These are phyloP conservation scores for Arxiozyma bovina DNA, from an alignment of 1,139 yeast species.

Conservation along the genomic window DNA sequence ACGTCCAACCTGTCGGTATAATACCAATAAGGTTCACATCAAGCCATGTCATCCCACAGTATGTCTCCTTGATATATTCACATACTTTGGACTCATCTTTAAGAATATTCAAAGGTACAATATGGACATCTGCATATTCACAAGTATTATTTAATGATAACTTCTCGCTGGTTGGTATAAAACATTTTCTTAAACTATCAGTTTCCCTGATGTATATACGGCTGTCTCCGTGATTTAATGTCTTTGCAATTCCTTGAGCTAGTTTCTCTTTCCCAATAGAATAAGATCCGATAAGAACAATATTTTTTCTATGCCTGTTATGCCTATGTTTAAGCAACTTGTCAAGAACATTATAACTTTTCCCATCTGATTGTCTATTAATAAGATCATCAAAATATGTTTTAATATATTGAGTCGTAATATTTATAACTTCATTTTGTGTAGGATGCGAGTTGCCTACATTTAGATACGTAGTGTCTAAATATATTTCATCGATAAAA, in stretches of 20 bases:
- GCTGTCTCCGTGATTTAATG: neutral
- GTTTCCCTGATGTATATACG: constrained; percentile 4
- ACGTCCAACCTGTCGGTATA: constrained; percentile 86
- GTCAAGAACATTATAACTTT: neutral
- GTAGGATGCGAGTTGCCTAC: constrained; percentile 70
- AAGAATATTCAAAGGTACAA: constrained; percentile 53
- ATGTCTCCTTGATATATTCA: constrained; percentile 45
- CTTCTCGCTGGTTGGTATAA: neutral
- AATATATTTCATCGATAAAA: constrained; percentile 49
- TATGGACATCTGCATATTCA: constrained; percentile 39
- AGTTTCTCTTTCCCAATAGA: constrained; percentile 85
- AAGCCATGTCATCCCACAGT: constrained; percentile 31
- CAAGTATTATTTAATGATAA: neutral
- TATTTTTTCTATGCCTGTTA: constrained; percentile 27
- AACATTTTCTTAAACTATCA: constrained; percentile 4
- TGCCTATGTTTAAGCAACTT: neutral
- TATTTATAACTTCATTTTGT: constrained; percentile 57
- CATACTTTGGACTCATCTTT: constrained; percentile 36
- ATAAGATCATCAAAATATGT: neutral
- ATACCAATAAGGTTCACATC: constrained; percentile 52
- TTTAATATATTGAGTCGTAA: constrained; percentile 48
- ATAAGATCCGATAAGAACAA: constrained; percentile 81
- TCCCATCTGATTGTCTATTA: constrained; percentile 4
- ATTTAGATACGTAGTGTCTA: constrained; percentile 82
- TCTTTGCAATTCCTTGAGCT: constrained; percentile 39